Percentiles rank a stretch among this genome's conserved stretches.
phyloP scores from a whole-genome alignment of 805 yeast genomes.

The Kodamaea hsintzibuensis region DNA sequence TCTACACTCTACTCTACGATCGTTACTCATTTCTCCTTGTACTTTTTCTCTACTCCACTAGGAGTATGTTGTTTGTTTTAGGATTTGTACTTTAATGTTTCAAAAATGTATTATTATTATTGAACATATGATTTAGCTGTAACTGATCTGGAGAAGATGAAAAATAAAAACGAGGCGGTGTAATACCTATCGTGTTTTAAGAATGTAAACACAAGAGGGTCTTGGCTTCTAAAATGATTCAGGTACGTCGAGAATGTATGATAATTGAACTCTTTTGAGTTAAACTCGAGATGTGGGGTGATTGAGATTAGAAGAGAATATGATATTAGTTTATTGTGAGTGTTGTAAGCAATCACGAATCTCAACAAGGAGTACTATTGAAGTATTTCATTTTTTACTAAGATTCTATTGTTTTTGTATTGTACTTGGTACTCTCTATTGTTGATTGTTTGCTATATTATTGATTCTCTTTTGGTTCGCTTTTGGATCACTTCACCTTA shows the following conservation, averaged over 20 bases:
- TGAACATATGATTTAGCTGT: not conserved
- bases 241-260: not conserved
- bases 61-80: not conserved
- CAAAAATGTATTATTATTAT: not conserved
- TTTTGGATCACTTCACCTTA: no score
- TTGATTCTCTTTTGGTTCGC: no score
- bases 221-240: not conserved
- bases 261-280: no score
- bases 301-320: not conserved
- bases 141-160: not conserved
- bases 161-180: not conserved
- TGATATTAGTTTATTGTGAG: no score
- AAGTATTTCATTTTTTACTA: no score
- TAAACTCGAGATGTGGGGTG: not conserved
- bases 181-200: not conserved
- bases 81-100: not conserved
- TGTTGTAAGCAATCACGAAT: no score
- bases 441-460: no score
- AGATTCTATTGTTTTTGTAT: no score
- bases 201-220: not conserved
- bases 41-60: not conserved
- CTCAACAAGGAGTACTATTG: no score
- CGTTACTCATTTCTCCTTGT: not conserved
- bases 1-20: not conserved
- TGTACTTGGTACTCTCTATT: no score